phyloP scores from a whole-genome alignment of 345 rosid genomes.

The Salix dunnii region DNA sequence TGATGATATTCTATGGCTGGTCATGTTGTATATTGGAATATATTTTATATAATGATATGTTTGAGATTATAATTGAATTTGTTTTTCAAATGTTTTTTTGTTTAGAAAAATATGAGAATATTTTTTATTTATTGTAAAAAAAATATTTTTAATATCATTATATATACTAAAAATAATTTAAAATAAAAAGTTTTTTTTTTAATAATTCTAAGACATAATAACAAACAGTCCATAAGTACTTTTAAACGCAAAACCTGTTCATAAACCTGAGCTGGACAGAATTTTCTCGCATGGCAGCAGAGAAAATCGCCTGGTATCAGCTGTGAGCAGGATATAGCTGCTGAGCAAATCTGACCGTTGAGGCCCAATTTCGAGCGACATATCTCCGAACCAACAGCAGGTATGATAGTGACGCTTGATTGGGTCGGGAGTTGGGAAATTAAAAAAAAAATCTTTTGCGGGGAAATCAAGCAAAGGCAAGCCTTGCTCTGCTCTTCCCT shows the following conservation, averaged over 20 bases:
- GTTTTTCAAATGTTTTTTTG: too few species aligned
- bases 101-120: too few species aligned
- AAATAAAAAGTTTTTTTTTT: too few species aligned
- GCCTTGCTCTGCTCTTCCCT: background rate
- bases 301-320: background rate
- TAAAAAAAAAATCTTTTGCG: slow-evolving; percentile 19
- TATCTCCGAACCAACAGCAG: background rate
- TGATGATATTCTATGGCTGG: too few species aligned
- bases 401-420: slow-evolving; percentile 19
- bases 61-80: too few species aligned
- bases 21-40: too few species aligned
- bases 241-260: background rate
- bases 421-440: slow-evolving; percentile 7
- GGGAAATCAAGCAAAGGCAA: slow-evolving; percentile 8
- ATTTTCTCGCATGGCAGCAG: background rate
- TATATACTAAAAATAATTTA: too few species aligned
- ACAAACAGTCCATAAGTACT: too few species aligned
- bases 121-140: too few species aligned
- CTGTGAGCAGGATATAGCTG: background rate
- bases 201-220: too few species aligned
- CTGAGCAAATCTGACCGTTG: slow-evolving; percentile 14
- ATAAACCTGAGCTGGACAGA: background rate
- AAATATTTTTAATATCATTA: too few species aligned
- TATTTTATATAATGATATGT: too few species aligned
- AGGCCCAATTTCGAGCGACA: slow-evolving; percentile 26